Evolutionary conservation across 2,329 filamentous ascomycete species (phyloP), one percentile per base, ranked within the genome.

Genomic region (Paecilomyces variotii): DNA sequence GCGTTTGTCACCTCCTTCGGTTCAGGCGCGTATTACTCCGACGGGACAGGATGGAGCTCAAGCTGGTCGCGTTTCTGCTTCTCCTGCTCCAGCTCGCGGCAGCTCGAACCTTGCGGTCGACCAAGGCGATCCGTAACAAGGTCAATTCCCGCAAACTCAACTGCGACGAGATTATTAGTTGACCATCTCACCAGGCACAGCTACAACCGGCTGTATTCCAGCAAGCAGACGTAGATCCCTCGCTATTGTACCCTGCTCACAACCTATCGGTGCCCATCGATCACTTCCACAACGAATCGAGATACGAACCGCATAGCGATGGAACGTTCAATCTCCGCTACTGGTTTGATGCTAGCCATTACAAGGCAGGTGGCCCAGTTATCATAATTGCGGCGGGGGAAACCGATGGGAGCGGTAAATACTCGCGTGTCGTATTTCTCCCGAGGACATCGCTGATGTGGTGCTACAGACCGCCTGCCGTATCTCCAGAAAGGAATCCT

Each of bases 401-500:
- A 76, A 87, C 85, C 0, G 76, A 76, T 60, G 88, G 65, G 10
- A 57, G 56, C 54, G 64, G 65, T 67, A 56, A 7, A 54, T 4
- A 45, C 62, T 55, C 14, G 57, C 53, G 5, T 60, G 61, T 9
- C 54, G 26, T 19, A 6, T 32, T 32, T 34, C 32, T 11, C 11
- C 4, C 24, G 55, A 25, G 28, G 5, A n/a, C 32, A 6, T 54
- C 26, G n/a, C 24, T 45, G 12, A 81, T 7, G 14, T 6, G 19
- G n/a, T 7, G n/a, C 39, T 45, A 75, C 71, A n/a, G 83, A 71
- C 32, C 81, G 90, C 12, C 76, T 95, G 19, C 81, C 82, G 0
- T 93, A 83, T 68, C 75, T 96, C 9, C 84, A 91, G 64, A 89
- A 94, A 70, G 91, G 91, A 56, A 87, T 96, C 56, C 79, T 90